Conservation (phyloP, 257 asterid genomes). For the Nicotiana knightiana region DNA sequence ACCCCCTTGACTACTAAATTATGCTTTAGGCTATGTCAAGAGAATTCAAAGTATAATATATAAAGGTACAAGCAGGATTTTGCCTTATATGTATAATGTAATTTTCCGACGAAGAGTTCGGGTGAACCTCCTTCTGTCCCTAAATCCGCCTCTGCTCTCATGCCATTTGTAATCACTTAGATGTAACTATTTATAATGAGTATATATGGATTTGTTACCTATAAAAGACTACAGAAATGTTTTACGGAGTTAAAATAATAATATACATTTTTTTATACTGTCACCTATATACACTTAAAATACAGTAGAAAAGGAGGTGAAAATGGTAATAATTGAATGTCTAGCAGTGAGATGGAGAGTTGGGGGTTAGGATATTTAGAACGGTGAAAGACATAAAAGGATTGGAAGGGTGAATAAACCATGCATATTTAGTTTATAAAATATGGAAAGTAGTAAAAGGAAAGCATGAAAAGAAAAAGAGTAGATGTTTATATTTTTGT, state of each 20-base stretch:
- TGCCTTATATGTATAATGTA: too few relatives aligned
- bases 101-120: too few relatives aligned
- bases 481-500: slow-evolving; percentile 31
- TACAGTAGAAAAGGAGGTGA: background rate
- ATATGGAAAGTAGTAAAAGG: slow-evolving; percentile 49
- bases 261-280: too few relatives aligned
- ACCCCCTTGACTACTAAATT: too few relatives aligned
- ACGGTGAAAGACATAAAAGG: slow-evolving; percentile 33
- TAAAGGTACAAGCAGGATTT: too few relatives aligned
- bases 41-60: too few relatives aligned
- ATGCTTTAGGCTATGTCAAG: too few relatives aligned
- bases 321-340: background rate
- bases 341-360: background rate
- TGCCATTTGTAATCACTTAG: background rate
- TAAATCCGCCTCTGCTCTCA: background rate
- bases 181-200: background rate
- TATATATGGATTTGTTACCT: background rate
- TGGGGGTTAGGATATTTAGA: background rate
- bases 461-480: slow-evolving; percentile 19
- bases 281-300: background rate
- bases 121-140: too few relatives aligned
- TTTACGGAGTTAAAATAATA: background rate
- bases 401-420: slow-evolving; percentile 19
- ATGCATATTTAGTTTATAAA: slow-evolving; percentile 20
- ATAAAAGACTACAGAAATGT: background rate